phyloP scores from a whole-genome alignment of 1,284 basidiomycete species.

The Bjerkandera adusta region DNA sequence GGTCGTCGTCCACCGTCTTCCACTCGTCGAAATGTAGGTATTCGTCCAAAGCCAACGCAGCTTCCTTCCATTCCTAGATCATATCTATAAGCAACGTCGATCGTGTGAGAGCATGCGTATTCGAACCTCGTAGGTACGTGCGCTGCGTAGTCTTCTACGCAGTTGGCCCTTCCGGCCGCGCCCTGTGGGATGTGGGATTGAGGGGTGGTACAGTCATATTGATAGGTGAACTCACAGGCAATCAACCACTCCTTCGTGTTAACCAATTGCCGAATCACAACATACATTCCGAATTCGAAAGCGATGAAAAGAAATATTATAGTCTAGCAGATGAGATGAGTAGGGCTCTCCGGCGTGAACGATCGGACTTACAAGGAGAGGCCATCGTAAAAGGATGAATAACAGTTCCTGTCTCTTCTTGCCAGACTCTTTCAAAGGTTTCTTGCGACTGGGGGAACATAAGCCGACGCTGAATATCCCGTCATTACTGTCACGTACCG shows the following conservation, averaged over 20 bases:
- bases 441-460: slow-evolving; percentile 3
- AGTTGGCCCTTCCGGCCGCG: slow-evolving; percentile 81
- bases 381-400: slow-evolving; percentile 86
- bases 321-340: slow-evolving; percentile 39
- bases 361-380: slow-evolving; percentile 65
- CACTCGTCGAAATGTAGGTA: slow-evolving; percentile 85
- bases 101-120: neutral
- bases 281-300: slow-evolving; percentile 84
- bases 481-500: slow-evolving; percentile 39
- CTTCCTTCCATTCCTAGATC: slow-evolving; percentile 78
- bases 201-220: neutral
- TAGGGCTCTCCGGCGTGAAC: neutral
- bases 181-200: slow-evolving; percentile 45
- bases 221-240: slow-evolving; percentile 61
- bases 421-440: slow-evolving; percentile 29
- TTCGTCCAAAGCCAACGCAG: slow-evolving; percentile 78
- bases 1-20: slow-evolving; percentile 85
- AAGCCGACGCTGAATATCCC: neutral
- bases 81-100: neutral
- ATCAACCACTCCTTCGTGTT: slow-evolving; percentile 91
- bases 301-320: slow-evolving; percentile 87
- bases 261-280: slow-evolving; percentile 87
- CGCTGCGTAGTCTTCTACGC: slow-evolving; percentile 71
- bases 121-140: slow-evolving; percentile 63
- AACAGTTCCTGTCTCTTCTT: slow-evolving; percentile 70